These are phyloP conservation scores for Golovinomyces cichoracearum DNA, from an alignment of 2,329 filamentous ascomycete genomes.

Conservation along the genomic window DNA sequence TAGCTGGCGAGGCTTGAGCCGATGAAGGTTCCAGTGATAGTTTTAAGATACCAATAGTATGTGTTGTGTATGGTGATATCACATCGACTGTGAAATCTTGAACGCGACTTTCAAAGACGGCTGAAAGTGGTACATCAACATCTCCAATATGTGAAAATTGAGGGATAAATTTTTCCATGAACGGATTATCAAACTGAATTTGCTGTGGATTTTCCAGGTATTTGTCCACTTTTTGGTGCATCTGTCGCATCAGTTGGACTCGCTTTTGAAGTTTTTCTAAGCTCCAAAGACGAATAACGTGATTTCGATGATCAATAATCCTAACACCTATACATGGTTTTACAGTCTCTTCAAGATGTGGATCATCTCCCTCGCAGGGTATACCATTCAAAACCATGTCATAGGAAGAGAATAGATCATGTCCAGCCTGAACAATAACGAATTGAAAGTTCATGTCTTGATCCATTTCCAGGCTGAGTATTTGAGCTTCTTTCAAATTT, in stretches of 20 bases:
- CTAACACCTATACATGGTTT: slow-evolving; percentile 83
- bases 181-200: slow-evolving; percentile 76
- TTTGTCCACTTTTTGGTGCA: slow-evolving; percentile 87
- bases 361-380: slow-evolving; percentile 58
- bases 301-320: slow-evolving; percentile 71
- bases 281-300: slow-evolving; percentile 78
- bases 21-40: slow-evolving; percentile 82
- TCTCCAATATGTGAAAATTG: slow-evolving; percentile 84
- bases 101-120: slow-evolving; percentile 81
- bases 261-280: slow-evolving; percentile 72
- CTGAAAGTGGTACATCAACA: slow-evolving; percentile 69
- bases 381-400: slow-evolving; percentile 87
- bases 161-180: slow-evolving; percentile 71
- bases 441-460: slow-evolving; percentile 90
- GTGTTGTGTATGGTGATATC: slow-evolving; percentile 72
- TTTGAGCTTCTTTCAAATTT: slow-evolving; percentile 77
- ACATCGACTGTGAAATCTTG: slow-evolving; percentile 87
- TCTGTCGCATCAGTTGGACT: slow-evolving; percentile 77
- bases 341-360: slow-evolving; percentile 49
- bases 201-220: slow-evolving; percentile 73
- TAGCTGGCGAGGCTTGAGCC: slow-evolving; percentile 71
- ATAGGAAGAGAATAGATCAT: slow-evolving; percentile 76
- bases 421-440: slow-evolving; percentile 65
- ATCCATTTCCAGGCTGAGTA: slow-evolving; percentile 92
- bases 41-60: slow-evolving; percentile 71